phyloP scores from a whole-genome alignment of 1,284 basidiomycete species.

The Anthracocystis setariae region DNA sequence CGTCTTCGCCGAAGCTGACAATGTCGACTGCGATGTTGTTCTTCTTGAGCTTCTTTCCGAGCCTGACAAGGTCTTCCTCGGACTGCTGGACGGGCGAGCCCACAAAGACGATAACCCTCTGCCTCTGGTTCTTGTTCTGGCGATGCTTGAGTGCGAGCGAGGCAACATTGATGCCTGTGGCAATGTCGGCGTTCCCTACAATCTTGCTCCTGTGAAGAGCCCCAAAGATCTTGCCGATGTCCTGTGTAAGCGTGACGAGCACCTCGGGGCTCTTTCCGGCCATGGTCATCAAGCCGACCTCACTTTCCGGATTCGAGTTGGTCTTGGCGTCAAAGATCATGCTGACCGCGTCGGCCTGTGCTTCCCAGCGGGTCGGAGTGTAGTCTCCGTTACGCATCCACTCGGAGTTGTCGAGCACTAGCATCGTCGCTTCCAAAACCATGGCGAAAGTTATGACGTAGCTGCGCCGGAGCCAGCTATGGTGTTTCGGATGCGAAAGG shows the following conservation, averaged over 20 bases:
- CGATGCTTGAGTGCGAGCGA: conserved; percentile 92
- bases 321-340: conserved; percentile 92
- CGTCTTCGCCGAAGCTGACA: conserved; percentile 76
- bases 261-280: conserved; percentile 82
- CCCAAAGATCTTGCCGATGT: conserved; percentile 88
- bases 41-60: conserved; percentile 98
- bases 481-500: neutral
- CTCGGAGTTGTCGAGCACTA: conserved; percentile 68
- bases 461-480: conserved; percentile 1
- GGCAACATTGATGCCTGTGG: conserved; percentile 89
- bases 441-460: conserved; percentile 28
- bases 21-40: conserved; percentile 97
- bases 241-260: conserved; percentile 92
- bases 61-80: conserved; percentile 71
- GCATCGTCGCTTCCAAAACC: conserved; percentile 67
- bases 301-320: conserved; percentile 91
- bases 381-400: conserved; percentile 85
- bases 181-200: conserved; percentile 82
- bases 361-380: conserved; percentile 80
- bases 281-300: conserved; percentile 97
- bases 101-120: conserved; percentile 92
- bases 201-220: conserved; percentile 81
- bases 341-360: conserved; percentile 90
- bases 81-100: conserved; percentile 76
- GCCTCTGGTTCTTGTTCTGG: conserved; percentile 97